Evolutionary conservation across 2,329 filamentous ascomycete species (phyloP), one percentile per base, ranked within the genome.

Genomic region (Colletotrichum sp.): DNA sequence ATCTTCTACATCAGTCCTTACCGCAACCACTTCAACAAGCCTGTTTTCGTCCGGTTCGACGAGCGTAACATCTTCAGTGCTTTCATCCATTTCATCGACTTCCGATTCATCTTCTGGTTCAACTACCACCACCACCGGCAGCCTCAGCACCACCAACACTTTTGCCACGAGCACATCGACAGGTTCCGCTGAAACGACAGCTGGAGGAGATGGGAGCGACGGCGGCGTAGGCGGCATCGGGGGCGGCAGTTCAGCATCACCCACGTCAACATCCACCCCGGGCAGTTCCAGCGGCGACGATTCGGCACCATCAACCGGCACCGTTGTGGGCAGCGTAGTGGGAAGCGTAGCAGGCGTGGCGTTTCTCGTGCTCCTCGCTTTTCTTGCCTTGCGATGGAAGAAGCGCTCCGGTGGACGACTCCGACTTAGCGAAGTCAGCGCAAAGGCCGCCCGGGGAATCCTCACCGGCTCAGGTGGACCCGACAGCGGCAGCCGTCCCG

Each of bases 331-430:
- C 1, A 87, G 90, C 36, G 89, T 92, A 2, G 84, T 92, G 21
- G 90, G 90, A 26, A 86, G 89, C 55, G 81, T 93, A 36, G 91
- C 91, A 18, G 92, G 91, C 21, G 82, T 90, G 3, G 91, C 90
- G 14, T 84, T 93, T 61, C 81, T 93, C 64, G 82, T 90, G 5
- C 80, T 92, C 6, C 80, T 92, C 24, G 81, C 91, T 7, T 82
- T 93, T 72, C 84, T 89, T 74, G 78, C 89, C n/a, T 79, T 93
- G 58, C 86, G 87, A 78, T 91, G 89, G 85, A 91, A 87, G 85
- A 92, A 88, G 80, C 86, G 86, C 71, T 85, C 86, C 71, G 82
- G 85, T 8, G 85, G 83, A 59, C 83, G 86, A 77, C 79, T 85
- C n/a, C 82, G 89, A 36, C 83, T 89, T 4, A 85, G 84, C 43